A percentile compares a stretch with the other conserved stretches of the same genome.
Evolutionary conservation across 2,329 filamentous ascomycete genomes (phyloP).

Genomic region (Colletotrichum sojae): DNA sequence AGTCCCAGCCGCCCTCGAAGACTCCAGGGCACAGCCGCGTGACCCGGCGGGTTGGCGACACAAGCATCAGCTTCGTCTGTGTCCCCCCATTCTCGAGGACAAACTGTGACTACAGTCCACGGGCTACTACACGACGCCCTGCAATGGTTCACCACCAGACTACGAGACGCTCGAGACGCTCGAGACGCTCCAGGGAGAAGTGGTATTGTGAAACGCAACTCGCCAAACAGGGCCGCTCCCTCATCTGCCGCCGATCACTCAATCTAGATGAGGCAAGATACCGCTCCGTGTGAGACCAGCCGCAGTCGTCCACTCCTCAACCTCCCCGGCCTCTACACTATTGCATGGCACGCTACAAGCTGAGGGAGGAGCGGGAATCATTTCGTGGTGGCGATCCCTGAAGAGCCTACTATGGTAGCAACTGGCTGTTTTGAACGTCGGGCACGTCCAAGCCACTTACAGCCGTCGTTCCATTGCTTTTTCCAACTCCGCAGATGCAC

Average conservation of each 20-base stretch:
- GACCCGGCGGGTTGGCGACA: slow-evolving; percentile 30
- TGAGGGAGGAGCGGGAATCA: slow-evolving; percentile 17
- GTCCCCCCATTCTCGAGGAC: neutral
- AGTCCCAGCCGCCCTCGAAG: slow-evolving; percentile 28
- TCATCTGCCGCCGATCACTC: slow-evolving; percentile 35
- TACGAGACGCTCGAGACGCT: slow-evolving; percentile 17
- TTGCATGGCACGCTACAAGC: neutral
- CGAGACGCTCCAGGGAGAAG: slow-evolving; percentile 11
- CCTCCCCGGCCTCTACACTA: neutral
- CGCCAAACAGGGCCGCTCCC: slow-evolving; percentile 11
- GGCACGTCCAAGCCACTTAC: neutral
- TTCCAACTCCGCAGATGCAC: slow-evolving; percentile 6
- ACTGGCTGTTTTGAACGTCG: neutral
- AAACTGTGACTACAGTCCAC: too few relatives aligned
- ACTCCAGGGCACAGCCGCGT: slow-evolving; percentile 21
- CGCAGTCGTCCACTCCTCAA: neutral
- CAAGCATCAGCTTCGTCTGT: slow-evolving; percentile 13
- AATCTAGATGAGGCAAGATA: slow-evolving; percentile 39
- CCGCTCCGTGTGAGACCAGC: slow-evolving; percentile 31
- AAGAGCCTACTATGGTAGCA: neutral
- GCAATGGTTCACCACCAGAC: neutral
- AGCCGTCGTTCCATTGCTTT: neutral
- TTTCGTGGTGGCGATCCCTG: slow-evolving; percentile 29
- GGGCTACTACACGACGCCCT: too few relatives aligned
- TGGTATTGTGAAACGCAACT: slow-evolving; percentile 28